A percentile compares a stretch with the other conserved stretches of the same genome.
Conservation (phyloP, 2,329 filamentous ascomycete species). For the Gliomastix tumulicola region DNA sequence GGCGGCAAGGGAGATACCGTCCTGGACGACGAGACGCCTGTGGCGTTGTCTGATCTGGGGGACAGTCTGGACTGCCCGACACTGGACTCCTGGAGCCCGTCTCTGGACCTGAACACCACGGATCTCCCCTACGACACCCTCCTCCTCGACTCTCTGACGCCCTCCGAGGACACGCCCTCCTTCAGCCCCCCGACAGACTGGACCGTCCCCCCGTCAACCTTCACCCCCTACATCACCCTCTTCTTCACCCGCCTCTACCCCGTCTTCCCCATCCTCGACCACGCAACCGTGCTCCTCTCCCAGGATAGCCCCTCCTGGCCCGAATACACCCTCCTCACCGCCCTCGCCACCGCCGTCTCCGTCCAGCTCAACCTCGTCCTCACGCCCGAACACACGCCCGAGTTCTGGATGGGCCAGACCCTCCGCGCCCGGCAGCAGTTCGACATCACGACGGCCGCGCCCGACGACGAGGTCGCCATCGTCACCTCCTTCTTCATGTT, state of each 20-base stretch:
- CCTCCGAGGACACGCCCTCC: background rate
- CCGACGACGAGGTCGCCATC: constrained; percentile 11
- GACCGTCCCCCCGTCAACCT: background rate
- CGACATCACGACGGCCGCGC: background rate
- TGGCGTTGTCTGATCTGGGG: no score
- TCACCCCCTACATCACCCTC: constrained; percentile 8
- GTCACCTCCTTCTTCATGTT: constrained; percentile 13
- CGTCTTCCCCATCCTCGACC: constrained; percentile 11
- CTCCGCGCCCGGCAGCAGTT: constrained; percentile 6
- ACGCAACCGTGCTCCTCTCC: constrained; percentile 3
- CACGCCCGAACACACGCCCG: background rate
- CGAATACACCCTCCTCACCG: constrained; percentile 8
- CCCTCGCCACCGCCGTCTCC: constrained; percentile 10
- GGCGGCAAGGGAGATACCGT: no score
- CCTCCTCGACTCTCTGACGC: background rate
- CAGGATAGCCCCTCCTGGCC: constrained; percentile 2
- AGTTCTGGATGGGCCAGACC: constrained; percentile 9
- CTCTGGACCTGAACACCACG: no score
- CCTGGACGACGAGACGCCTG: no score
- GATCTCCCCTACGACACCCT: no score
- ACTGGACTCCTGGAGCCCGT: no score
- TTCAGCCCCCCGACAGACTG: background rate
- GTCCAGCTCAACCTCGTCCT: constrained; percentile 9
- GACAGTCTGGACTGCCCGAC: no score
- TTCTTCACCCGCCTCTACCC: constrained; percentile 12